These are phyloP conservation scores for Avena eriantha DNA, from an alignment of 176 grass and related monocot species.

Conservation along the genomic window DNA sequence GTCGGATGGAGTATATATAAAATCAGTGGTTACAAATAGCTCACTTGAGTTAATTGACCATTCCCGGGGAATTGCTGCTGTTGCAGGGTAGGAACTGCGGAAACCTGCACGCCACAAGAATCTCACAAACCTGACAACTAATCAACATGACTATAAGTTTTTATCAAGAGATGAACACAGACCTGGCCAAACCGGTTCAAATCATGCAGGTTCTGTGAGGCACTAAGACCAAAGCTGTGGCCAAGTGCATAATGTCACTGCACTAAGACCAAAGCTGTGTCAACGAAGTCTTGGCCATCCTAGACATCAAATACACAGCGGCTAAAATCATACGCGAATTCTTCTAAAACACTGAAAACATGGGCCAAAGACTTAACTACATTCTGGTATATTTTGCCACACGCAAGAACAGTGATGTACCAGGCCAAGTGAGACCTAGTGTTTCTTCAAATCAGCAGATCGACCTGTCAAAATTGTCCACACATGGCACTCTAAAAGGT, in stretches of 20 bases:
- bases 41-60: slow-evolving; percentile 71
- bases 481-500: slow-evolving; percentile 77
- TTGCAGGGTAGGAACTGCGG: slow-evolving; percentile 56
- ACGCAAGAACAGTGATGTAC: slow-evolving; percentile 61
- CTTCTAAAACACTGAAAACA: slow-evolving; percentile 55
- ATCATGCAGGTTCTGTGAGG: slow-evolving; percentile 58
- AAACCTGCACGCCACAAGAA: slow-evolving; percentile 49
- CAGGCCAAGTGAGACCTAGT: slow-evolving; percentile 64
- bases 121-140: slow-evolving; percentile 29
- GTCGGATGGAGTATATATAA: too few relatives aligned
- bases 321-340: slow-evolving; percentile 65
- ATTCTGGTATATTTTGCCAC: slow-evolving; percentile 88
- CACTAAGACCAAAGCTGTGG: slow-evolving; percentile 69
- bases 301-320: slow-evolving; percentile 77
- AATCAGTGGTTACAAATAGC: neutral
- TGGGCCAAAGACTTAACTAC: slow-evolving; percentile 56
- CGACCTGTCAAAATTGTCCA: slow-evolving; percentile 66
- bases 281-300: slow-evolving; percentile 78
- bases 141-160: slow-evolving; percentile 15
- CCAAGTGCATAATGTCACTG: slow-evolving; percentile 66
- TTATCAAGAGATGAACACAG: slow-evolving; percentile 29
- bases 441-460: slow-evolving; percentile 64
- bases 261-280: too few relatives aligned
- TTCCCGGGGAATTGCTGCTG: slow-evolving; percentile 63
- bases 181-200: slow-evolving; percentile 83